Evolutionary conservation across 768 basidiomycete genomes (phyloP).

Genomic region (Dioszegia aurantiaca): DNA sequence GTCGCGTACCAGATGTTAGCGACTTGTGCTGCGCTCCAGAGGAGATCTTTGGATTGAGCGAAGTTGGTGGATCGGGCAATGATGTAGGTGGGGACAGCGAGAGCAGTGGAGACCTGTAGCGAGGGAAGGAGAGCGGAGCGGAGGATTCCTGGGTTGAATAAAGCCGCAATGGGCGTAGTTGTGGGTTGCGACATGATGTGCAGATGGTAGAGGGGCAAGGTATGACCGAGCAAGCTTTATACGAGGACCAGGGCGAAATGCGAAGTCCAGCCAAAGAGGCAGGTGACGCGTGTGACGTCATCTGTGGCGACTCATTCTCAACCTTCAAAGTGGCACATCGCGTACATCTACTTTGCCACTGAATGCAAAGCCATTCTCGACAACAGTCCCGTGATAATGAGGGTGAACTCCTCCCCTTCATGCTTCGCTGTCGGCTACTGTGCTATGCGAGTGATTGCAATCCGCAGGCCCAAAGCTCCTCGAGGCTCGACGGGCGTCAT

Average conservation of each 20-base stretch:
- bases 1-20: constrained; percentile 30
- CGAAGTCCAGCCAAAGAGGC: background rate
- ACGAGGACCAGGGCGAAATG: background rate
- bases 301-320: too few relatives aligned
- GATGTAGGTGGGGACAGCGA: constrained; percentile 27
- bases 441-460: too few relatives aligned
- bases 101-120: constrained; percentile 27
- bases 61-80: constrained; percentile 19
- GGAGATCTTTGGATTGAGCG: constrained; percentile 30
- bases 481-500: too few relatives aligned
- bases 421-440: too few relatives aligned
- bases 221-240: background rate
- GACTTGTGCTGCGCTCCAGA: constrained; percentile 34
- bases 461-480: too few relatives aligned
- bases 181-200: constrained; percentile 1
- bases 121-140: constrained; percentile 33
- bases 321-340: too few relatives aligned
- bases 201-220: background rate
- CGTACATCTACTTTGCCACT: too few relatives aligned
- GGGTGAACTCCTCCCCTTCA: too few relatives aligned
- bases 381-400: too few relatives aligned
- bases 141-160: constrained; percentile 27
- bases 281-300: constrained; percentile 4
- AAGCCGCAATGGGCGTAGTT: constrained; percentile 1
- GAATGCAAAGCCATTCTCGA: too few relatives aligned